Conservation (phyloP, 805 yeast species). For the Starmera caribaea region DNA sequence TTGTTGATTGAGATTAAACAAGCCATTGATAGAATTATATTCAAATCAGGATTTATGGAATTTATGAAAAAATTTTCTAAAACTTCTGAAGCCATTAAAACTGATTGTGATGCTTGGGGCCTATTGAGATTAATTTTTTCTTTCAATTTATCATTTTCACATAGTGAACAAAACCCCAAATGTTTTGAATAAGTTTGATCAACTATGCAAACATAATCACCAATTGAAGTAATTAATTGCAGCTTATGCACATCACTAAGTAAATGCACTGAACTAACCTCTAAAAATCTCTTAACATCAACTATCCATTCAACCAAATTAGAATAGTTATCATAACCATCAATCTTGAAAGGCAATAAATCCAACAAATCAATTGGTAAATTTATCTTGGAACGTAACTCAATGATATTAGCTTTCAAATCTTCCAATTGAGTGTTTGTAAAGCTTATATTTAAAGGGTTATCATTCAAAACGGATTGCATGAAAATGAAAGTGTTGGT, state of each 20-base stretch:
- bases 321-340: no score
- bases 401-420: background rate
- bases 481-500: no score
- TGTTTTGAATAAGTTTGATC: slow-evolving; percentile 1
- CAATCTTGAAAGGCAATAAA: no score
- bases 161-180: background rate
- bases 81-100: background rate
- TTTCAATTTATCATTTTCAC: background rate
- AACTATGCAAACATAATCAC: slow-evolving; percentile 29
- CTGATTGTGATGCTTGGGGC: background rate
- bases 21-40: slow-evolving; percentile 11
- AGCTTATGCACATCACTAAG: background rate
- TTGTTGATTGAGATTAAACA: slow-evolving; percentile 36
- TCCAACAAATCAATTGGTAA: no score
- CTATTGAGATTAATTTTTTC: background rate
- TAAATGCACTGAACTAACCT: background rate
- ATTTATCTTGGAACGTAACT: background rate
- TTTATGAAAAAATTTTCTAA: background rate
- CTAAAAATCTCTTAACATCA: background rate
- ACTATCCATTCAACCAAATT: background rate
- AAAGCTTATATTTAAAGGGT: background rate
- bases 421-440: background rate
- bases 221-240: slow-evolving; percentile 22
- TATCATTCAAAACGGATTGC: background rate
- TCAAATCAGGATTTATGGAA: background rate